Conservation (phyloP, 805 yeast genomes). For the Candida cerambycidarum region DNA sequence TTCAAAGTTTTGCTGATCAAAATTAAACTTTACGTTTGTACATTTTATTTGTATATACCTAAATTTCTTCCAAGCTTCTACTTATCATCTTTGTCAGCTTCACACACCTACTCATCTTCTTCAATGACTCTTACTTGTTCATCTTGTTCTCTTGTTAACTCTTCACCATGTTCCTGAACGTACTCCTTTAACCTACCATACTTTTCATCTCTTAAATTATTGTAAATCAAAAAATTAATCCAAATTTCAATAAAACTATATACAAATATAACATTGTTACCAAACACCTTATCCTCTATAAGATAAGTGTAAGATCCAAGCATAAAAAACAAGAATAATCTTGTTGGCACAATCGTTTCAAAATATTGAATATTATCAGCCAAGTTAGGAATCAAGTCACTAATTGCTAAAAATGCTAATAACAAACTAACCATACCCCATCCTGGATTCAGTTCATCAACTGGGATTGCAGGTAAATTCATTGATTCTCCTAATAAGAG, state of each 20-base stretch:
- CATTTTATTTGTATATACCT: neutral
- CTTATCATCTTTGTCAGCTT: no score
- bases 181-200: constrained; percentile 46
- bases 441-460: constrained; percentile 41
- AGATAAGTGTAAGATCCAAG: constrained; percentile 51
- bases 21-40: constrained; percentile 7
- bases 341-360: constrained; percentile 58
- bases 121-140: constrained; percentile 33
- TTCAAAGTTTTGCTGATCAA: constrained; percentile 28
- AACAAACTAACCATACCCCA: constrained; percentile 51
- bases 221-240: constrained; percentile 63
- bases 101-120: constrained; percentile 12
- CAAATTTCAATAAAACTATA: constrained; percentile 67
- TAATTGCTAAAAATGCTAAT: constrained; percentile 42
- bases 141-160: constrained; percentile 28
- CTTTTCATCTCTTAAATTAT: constrained; percentile 64
- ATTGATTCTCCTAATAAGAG: constrained; percentile 60
- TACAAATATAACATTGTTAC: constrained; percentile 61
- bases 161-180: constrained; percentile 39
- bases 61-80: no score
- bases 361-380: constrained; percentile 52
- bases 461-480: constrained; percentile 41
- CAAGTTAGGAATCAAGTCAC: constrained; percentile 60
- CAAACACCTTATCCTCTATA: constrained; percentile 45
- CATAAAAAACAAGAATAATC: constrained; percentile 51